These are phyloP conservation scores for Tribonema minus DNA, from an alignment of 108 stramenopile species.

Conservation along the genomic window DNA sequence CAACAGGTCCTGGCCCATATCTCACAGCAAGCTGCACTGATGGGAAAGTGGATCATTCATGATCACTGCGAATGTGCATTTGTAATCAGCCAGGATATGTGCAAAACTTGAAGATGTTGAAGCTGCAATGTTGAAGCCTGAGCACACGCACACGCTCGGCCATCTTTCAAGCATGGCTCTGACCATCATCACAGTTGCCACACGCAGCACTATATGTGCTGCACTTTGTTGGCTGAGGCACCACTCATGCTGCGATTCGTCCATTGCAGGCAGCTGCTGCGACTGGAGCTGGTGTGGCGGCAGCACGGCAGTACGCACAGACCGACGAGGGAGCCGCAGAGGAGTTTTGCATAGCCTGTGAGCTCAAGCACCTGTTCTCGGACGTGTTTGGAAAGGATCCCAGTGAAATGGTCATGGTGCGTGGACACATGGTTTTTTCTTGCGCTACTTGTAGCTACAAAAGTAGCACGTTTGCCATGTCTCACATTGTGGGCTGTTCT, in stretches of 20 bases:
- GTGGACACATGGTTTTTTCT: conserved; percentile 55
- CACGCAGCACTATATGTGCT: neutral
- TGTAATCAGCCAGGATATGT: too few species aligned
- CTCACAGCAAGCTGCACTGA: too few species aligned
- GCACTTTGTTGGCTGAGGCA: neutral
- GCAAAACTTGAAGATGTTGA: too few species aligned
- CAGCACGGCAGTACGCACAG: neutral
- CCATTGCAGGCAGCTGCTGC: neutral
- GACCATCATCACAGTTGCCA: neutral
- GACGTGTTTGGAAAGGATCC: conserved; percentile 50
- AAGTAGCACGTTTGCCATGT: neutral
- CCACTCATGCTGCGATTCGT: neutral
- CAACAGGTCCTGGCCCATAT: too few species aligned
- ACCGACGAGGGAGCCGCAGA: conserved; percentile 3
- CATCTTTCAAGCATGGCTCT: too few species aligned
- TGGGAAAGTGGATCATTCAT: too few species aligned
- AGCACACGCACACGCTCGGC: too few species aligned
- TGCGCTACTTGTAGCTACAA: conserved; percentile 6
- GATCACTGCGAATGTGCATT: too few species aligned
- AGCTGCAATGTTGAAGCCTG: too few species aligned
- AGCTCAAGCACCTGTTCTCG: conserved; percentile 27
- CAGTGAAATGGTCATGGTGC: conserved; percentile 64
- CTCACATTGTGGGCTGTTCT: neutral
- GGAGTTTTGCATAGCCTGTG: conserved; percentile 42
- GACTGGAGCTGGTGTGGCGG: neutral